Base-by-base conservation (phyloP, 768 basidiomycete genomes). In the Tylopilus rubrobrunneus region DNA sequence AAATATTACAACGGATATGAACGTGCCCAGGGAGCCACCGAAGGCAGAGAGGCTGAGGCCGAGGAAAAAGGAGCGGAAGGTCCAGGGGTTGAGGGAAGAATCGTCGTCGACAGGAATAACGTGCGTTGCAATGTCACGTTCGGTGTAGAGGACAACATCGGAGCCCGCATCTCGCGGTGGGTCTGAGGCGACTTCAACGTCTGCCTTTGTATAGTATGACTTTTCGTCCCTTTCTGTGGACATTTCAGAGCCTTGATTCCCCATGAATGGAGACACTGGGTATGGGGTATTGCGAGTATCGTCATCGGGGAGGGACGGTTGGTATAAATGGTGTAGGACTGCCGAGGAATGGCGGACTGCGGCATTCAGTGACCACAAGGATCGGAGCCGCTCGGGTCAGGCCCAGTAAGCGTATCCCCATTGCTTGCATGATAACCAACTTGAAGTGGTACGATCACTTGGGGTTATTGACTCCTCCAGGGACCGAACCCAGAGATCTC, bases 1-100 rank as follows among this genome's bases (percentile, higher is more conserved):
- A 53, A 25, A 21, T 8, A 12, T 25, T 19, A 42, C n/a, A 42
- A 14, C 5, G 5, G 4, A 46, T 12, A 25, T 28, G 37, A 12
- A 62, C 65, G 17, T 62, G 76, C 78, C 79, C 29, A 83, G 69
- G 9, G 79, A 74, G 45, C 77, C 75, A 58, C 80, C 79, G 37
- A 82, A 65, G 72, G 74, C 28, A 73, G 80, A 70, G 69, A 80
- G 53, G 73, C 76, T 80, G 0, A 82, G 74, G 43, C 81, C 79
- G 14, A 83, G 78, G 37, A 80, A 71, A 60, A 82, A 76, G 10
- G 77, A 69, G 9, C 78, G 73, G 67, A 80, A 76, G 45, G 67
- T 65, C 65, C 65, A 69, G 0, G 61, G 66, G 23, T 65, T 67
- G 41, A 67, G 67, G 7, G 61, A 56, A 5, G 61, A 54, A 28